phyloP scores from a whole-genome alignment of 768 basidiomycete species.

The Rhizopogon vinicolor region DNA sequence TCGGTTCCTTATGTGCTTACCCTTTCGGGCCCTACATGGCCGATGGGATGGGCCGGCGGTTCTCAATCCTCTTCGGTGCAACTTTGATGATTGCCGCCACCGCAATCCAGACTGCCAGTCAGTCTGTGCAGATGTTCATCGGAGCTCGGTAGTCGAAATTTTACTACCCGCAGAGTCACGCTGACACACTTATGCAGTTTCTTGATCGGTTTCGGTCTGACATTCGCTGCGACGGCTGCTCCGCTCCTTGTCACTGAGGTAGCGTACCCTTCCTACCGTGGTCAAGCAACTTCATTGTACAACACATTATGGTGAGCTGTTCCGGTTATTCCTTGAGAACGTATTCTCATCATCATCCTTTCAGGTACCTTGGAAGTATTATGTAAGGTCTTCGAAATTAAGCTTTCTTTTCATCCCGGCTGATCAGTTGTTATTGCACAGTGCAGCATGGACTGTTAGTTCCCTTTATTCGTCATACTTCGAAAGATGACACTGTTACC shows the following conservation, averaged over 20 bases:
- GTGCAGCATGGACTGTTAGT: conserved; percentile 59
- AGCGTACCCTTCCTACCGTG: conserved; percentile 45
- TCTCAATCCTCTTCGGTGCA: conserved; percentile 34
- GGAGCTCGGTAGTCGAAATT: conserved; percentile 30
- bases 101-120: conserved; percentile 32
- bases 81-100: conserved; percentile 35
- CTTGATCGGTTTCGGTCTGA: conserved; percentile 39
- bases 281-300: conserved; percentile 38
- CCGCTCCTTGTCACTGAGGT: conserved; percentile 49
- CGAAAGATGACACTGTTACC: background rate
- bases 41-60: conserved; percentile 34
- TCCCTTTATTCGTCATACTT: background rate
- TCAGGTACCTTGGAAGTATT: conserved; percentile 30
- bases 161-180: background rate
- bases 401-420: background rate
- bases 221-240: conserved; percentile 38
- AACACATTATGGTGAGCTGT: conserved; percentile 37
- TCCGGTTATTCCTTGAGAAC: background rate
- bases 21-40: conserved; percentile 37
- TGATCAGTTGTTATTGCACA: conserved; percentile 9
- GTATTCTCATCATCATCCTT: conserved; percentile 11
- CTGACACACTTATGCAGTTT: conserved; percentile 16
- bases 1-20: conserved; percentile 33
- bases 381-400: conserved; percentile 17
- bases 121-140: conserved; percentile 40